Base-by-base conservation (phyloP, 495 filamentous ascomycete genomes). In the Xylaria acuta region DNA sequence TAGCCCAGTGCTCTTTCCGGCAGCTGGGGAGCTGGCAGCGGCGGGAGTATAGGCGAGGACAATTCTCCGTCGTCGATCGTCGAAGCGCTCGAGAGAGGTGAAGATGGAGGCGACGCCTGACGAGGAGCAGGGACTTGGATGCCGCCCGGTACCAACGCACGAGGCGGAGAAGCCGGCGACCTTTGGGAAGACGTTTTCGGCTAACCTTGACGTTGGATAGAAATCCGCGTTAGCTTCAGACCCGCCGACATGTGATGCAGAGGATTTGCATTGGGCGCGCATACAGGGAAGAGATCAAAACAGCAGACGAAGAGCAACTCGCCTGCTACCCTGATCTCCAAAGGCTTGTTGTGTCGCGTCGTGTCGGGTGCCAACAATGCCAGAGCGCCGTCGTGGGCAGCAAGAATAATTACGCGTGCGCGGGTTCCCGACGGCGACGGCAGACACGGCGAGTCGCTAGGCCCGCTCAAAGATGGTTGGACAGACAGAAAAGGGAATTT, bases 271-370 rank as follows among this genome's bases (percentile, higher is more conserved):
- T 49, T 20, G 69, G 45, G 54, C 14, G 70, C 67, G 72, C 77
- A 68, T 82, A 86, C 86, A 81, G 79, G 78, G 74, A 80, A 76
- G 82, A 86, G 85, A 86, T 81, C 86, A 87, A 72, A 72, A 72
- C 83, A 76, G 83, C 86, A 88, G 86, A 88, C 86, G 85, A 86
- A 75, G 75, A 72, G 74, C 71, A 74, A 75, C 77, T 86, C 86
- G 86, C 82, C 86, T 86, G 85, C 84, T 80, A 81, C 86, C 84
- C 81, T 64, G 74, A 74, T 75, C 76, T 69, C 71, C 75, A 74
- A 65, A 72, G 77, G 76, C 73, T 70, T 67, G 70, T 70, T 74
- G 72, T 64, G 67, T 70, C 68, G 68, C 72, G 72, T 69, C 73
- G 74, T 65, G 58, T 73, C 74, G 54, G 64, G 38, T 66, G 59